phyloP scores from a whole-genome alignment of 768 basidiomycete genomes.

The Amanita inopinata region DNA sequence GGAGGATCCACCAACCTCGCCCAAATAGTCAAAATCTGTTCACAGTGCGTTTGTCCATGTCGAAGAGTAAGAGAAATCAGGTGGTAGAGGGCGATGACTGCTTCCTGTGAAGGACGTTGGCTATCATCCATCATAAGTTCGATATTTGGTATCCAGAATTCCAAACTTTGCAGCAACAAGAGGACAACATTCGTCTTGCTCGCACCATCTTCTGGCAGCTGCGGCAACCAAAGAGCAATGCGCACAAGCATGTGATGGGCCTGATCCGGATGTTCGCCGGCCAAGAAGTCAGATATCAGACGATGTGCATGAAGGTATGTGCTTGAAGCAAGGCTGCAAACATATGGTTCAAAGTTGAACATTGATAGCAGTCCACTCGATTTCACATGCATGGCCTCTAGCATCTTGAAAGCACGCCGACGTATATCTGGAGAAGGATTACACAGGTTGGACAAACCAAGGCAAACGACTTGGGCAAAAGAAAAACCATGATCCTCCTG shows the following conservation, averaged over 20 bases:
- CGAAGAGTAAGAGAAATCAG: conserved; percentile 76
- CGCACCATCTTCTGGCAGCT: conserved; percentile 42
- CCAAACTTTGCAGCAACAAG: conserved; percentile 67
- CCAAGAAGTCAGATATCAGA: conserved; percentile 66
- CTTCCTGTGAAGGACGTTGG: conserved; percentile 45
- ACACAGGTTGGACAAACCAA: conserved; percentile 79
- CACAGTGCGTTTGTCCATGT: conserved; percentile 63
- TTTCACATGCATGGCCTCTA: conserved; percentile 65
- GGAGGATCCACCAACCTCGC: conserved; percentile 64
- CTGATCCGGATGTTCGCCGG: conserved; percentile 64
- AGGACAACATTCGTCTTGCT: conserved; percentile 37
- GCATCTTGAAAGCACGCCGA: conserved; percentile 65
- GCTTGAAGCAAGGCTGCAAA: conserved; percentile 62
- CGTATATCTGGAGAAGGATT: conserved; percentile 58
- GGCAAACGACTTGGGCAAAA: conserved; percentile 65
- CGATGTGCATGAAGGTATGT: conserved; percentile 78
- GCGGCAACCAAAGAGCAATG: conserved; percentile 63
- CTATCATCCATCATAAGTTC: conserved; percentile 56
- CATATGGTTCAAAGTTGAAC: conserved; percentile 63
- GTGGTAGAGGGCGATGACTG: conserved; percentile 62
- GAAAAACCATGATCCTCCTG: conserved; percentile 47
- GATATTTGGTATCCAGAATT: conserved; percentile 77
- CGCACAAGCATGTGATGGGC: conserved; percentile 58
- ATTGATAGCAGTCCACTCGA: conserved; percentile 58
- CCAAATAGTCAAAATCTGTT: conserved; percentile 78